phyloP scores from a whole-genome alignment of 2,329 filamentous ascomycete genomes.

The Aspergillus sojae region DNA sequence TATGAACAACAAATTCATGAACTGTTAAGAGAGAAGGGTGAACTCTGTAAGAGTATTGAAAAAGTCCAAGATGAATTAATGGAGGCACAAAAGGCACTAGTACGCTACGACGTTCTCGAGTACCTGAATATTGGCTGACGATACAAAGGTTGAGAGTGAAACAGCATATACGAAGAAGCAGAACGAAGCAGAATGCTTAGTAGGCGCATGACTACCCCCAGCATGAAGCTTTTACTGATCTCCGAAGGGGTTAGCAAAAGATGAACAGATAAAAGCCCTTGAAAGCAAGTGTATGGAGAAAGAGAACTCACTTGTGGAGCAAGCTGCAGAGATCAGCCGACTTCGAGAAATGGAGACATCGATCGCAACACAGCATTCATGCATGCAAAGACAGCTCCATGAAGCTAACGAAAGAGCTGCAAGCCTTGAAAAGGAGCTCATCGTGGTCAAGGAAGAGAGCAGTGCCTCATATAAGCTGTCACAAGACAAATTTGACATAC shows the following conservation, averaged over 20 bases:
- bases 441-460: conserved; percentile 9
- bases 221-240: conserved; percentile 16
- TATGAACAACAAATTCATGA: conserved; percentile 34
- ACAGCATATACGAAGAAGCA: conserved; percentile 13
- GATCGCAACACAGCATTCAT: conserved; percentile 20
- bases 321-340: conserved; percentile 23
- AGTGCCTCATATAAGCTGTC: conserved; percentile 10
- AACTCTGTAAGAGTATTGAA: conserved; percentile 21
- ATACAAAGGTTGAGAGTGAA: conserved; percentile 23
- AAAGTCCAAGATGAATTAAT: conserved; percentile 25
- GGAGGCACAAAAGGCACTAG: conserved; percentile 26
- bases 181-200: conserved; percentile 20
- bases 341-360: conserved; percentile 25
- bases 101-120: conserved; percentile 14
- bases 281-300: conserved; percentile 17
- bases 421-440: conserved; percentile 24
- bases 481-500: conserved; percentile 17
- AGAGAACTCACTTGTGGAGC: conserved; percentile 13
- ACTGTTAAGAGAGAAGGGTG: conserved; percentile 29
- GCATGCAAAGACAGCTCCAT: conserved; percentile 22
- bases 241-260: conserved; percentile 24
- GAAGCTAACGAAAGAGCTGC: conserved; percentile 23
- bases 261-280: conserved; percentile 24
- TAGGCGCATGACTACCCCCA: conserved; percentile 12
- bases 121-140: conserved; percentile 17